Evolutionary conservation across 31 red algal genomes (phyloP).

Genomic region (Endocladia muricata): DNA sequence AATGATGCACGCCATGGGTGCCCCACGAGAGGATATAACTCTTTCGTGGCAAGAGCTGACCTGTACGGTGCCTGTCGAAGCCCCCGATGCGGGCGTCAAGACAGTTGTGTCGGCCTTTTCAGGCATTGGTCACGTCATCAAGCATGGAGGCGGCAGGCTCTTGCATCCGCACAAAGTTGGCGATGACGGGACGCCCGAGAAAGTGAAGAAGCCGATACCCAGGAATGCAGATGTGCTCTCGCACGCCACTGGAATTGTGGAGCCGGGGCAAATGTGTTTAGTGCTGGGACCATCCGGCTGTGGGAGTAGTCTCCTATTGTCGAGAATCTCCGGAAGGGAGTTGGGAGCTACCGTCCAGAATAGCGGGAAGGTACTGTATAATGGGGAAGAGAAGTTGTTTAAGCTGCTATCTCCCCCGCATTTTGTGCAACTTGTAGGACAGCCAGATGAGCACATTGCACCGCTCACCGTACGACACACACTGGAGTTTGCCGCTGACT

Average conservation of each 20-base stretch:
- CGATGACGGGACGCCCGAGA: background rate
- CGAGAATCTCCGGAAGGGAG: slow-evolving; percentile 34
- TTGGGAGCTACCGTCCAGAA: background rate
- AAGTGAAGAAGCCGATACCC: background rate
- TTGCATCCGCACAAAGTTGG: background rate
- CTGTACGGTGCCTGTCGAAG: slow-evolving; percentile 26
- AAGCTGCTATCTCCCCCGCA: slow-evolving; percentile 31
- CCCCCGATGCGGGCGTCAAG: background rate
- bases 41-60: slow-evolving; percentile 24
- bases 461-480: slow-evolving; percentile 80
- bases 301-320: slow-evolving; percentile 64
- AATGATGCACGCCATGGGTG: slow-evolving; percentile 14
- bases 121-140: background rate
- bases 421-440: slow-evolving; percentile 64
- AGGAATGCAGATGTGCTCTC: slow-evolving; percentile 4
- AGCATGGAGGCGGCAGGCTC: slow-evolving; percentile 23
- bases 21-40: slow-evolving; percentile 19
- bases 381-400: slow-evolving; percentile 21
- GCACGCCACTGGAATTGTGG: background rate
- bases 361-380: slow-evolving; percentile 57
- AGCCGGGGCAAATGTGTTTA: slow-evolving; percentile 71
- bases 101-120: slow-evolving; percentile 29
- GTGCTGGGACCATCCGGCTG: slow-evolving; percentile 77
- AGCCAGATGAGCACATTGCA: slow-evolving; percentile 75
- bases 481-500: slow-evolving; percentile 78